Conservation (phyloP, 257 asterid genomes). For the Jacaranda mimosifolia region DNA sequence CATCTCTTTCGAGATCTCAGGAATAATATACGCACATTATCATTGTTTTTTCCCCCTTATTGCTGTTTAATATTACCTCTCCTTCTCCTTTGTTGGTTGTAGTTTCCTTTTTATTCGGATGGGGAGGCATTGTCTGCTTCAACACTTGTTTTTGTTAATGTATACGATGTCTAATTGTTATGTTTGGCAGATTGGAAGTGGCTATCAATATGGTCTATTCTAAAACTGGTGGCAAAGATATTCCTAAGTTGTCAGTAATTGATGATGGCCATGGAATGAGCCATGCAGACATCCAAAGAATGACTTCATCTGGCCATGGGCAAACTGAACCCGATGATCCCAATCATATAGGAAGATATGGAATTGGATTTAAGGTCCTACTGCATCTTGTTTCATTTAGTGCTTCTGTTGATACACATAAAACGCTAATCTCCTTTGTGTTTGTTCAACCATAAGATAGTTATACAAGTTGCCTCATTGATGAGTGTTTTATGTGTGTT, state of each 20-base stretch:
- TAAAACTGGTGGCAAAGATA: constrained; percentile 50
- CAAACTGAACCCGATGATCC: constrained; percentile 63
- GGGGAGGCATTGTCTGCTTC: constrained; percentile 8
- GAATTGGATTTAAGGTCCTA: constrained; percentile 81
- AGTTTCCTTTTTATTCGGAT: constrained; percentile 10
- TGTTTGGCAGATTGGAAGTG: constrained; percentile 62
- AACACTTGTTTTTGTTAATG: constrained; percentile 28
- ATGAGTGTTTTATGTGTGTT: neutral
- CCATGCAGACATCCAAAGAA: constrained; percentile 64
- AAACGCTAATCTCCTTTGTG: constrained; percentile 11
- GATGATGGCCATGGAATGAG: constrained; percentile 87
- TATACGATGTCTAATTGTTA: constrained; percentile 26
- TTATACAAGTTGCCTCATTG: neutral
- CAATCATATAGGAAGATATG: constrained; percentile 75
- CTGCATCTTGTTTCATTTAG: neutral
- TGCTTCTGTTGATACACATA: constrained; percentile 3
- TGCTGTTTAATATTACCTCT: constrained; percentile 1
- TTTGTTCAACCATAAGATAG: neutral
- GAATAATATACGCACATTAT: neutral
- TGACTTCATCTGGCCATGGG: constrained; percentile 79
- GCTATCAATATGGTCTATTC: constrained; percentile 57
- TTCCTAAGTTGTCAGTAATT: constrained; percentile 74
- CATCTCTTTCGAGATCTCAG: constrained; percentile 11
- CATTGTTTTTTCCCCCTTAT: neutral
- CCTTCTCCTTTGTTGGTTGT: neutral